phyloP scores from a whole-genome alignment of 352 stramenopile species.

The Phytopythium sindhum region DNA sequence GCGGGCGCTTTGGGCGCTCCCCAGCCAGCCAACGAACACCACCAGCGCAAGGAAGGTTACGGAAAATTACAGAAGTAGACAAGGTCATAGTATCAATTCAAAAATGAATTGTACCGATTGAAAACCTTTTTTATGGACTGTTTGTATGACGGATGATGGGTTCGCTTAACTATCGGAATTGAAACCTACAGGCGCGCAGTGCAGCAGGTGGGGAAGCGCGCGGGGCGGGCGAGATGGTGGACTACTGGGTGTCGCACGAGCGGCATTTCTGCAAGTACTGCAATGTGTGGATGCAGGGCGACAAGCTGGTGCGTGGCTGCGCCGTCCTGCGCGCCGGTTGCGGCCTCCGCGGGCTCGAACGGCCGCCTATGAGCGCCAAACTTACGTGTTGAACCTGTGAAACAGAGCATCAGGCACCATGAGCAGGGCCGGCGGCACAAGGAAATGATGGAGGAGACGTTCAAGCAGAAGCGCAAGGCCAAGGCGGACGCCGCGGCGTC shows the following conservation, averaged over 20 bases:
- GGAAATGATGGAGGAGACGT: conserved; percentile 60
- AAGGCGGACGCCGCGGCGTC: conserved; percentile 56
- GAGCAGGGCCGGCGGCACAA: conserved; percentile 77
- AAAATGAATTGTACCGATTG: neutral
- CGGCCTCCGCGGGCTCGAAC: neutral
- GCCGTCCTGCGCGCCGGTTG: neutral
- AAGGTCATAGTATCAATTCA: neutral
- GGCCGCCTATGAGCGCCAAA: neutral
- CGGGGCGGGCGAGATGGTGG: conserved; percentile 33
- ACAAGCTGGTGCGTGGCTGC: conserved; percentile 49
- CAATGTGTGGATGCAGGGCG: conserved; percentile 85
- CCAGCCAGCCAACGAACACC: conserved; percentile 32
- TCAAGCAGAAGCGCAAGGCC: conserved; percentile 70
- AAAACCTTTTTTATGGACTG: neutral
- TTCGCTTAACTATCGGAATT: neutral
- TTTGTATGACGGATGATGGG: neutral
- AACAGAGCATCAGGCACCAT: conserved; percentile 79
- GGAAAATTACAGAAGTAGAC: too few species aligned
- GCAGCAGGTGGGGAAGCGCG: neutral
- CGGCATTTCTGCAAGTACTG: conserved; percentile 86
- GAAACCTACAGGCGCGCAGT: neutral
- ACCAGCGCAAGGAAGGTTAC: too few species aligned
- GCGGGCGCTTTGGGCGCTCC: conserved; percentile 1
- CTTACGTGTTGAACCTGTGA: neutral
- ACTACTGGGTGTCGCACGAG: conserved; percentile 67